phyloP scores from a whole-genome alignment of 2,329 filamentous ascomycete species.

The Claviceps sp. region DNA sequence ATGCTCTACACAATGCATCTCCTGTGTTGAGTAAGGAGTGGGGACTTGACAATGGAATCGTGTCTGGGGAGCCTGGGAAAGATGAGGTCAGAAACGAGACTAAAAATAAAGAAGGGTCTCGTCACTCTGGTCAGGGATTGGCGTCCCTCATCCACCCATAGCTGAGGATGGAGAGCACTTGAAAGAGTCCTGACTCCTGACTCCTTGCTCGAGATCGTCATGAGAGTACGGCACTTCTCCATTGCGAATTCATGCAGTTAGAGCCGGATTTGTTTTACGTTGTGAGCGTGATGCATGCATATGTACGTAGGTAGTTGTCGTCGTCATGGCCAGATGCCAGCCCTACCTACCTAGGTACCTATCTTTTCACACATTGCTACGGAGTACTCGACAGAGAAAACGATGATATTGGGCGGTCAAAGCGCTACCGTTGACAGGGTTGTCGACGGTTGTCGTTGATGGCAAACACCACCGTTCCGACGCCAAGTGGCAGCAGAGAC shows the following conservation, averaged over 20 bases:
- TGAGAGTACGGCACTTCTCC: not conserved
- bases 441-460: too few relatives aligned
- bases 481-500: too few relatives aligned
- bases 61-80: not conserved
- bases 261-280: not conserved
- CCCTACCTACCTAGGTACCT: too few relatives aligned
- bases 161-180: not conserved
- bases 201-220: not conserved
- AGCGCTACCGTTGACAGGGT: too few relatives aligned
- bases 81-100: not conserved
- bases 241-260: not conserved
- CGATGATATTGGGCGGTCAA: too few relatives aligned
- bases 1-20: not conserved
- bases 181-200: not conserved
- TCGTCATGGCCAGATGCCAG: too few relatives aligned
- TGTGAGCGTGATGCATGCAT: not conserved
- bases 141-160: not conserved
- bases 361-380: too few relatives aligned
- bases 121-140: not conserved
- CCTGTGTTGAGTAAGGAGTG: not conserved
- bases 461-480: too few relatives aligned
- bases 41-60: not conserved
- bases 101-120: not conserved
- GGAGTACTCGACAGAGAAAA: too few relatives aligned
- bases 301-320: not conserved